Evolutionary conservation across 345 rosid genomes (phyloP).

Genomic region (Iberis pinnata): DNA sequence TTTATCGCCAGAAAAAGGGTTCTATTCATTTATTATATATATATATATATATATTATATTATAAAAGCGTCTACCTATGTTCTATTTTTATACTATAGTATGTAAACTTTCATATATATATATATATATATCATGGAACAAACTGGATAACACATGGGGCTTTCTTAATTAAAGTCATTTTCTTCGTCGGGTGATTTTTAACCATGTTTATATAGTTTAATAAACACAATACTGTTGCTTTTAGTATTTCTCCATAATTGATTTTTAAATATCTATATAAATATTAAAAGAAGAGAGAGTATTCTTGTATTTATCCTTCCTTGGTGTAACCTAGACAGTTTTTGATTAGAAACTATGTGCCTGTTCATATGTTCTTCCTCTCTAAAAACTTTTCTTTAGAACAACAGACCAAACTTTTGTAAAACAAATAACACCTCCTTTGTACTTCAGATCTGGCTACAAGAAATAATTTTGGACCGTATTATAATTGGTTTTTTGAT

Average conservation of each 20-base stretch:
- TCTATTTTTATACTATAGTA: no score
- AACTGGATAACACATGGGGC: conserved; percentile 25
- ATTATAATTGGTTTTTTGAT: neutral
- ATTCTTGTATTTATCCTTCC: conserved; percentile 25
- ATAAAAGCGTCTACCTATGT: no score
- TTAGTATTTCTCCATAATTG: conserved; percentile 16
- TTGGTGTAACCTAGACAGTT: conserved; percentile 26
- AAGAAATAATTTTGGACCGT: neutral
- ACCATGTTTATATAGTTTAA: conserved; percentile 2
- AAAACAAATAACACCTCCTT: conserved; percentile 3
- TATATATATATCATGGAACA: conserved; percentile 27
- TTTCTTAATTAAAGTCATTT: conserved; percentile 13
- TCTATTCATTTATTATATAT: neutral
- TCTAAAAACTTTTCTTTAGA: conserved; percentile 19
- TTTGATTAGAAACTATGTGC: conserved; percentile 28
- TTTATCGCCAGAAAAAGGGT: conserved; percentile 31
- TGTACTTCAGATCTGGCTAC: conserved; percentile 19
- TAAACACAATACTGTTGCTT: conserved; percentile 5
- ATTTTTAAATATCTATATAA: no score
- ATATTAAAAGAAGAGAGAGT: conserved; percentile 16
- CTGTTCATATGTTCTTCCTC: conserved; percentile 25
- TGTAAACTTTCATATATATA: conserved; percentile 15
- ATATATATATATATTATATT: no score
- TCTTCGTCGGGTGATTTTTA: conserved; percentile 11
- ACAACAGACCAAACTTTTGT: conserved; percentile 12